Percentiles rank a stretch among this genome's conserved stretches.
Evolutionary conservation across 1,284 basidiomycete species (phyloP).

Genomic region (Leccinum cinnamomeum): DNA sequence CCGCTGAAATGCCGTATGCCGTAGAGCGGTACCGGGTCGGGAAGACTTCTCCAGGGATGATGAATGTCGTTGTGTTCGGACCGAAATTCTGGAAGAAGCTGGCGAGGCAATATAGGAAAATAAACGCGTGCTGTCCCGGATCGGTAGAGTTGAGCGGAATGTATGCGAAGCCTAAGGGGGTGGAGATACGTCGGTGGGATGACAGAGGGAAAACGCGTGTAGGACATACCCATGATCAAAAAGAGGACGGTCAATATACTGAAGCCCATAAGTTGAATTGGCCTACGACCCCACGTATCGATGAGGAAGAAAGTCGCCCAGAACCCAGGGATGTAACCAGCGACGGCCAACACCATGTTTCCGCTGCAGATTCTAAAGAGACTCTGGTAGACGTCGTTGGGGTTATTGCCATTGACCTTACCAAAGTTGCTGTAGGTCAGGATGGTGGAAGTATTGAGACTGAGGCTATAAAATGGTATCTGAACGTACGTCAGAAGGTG

Average conservation of each 20-base stretch:
- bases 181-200: not conserved
- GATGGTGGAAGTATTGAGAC: slow-evolving; percentile 56
- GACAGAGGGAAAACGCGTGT: not conserved
- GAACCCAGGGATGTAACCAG: slow-evolving; percentile 55
- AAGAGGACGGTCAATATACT: slow-evolving; percentile 52
- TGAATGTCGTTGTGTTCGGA: slow-evolving; percentile 73
- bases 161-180: slow-evolving; percentile 53
- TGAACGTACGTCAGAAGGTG: slow-evolving; percentile 32
- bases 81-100: slow-evolving; percentile 61
- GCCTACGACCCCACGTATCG: slow-evolving; percentile 52
- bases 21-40: slow-evolving; percentile 74
- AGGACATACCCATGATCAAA: slow-evolving; percentile 44
- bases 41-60: slow-evolving; percentile 73
- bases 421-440: slow-evolving; percentile 35
- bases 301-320: slow-evolving; percentile 49
- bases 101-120: slow-evolving; percentile 62
- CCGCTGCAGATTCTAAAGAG: slow-evolving; percentile 36
- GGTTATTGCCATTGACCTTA: slow-evolving; percentile 17
- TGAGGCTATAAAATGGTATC: slow-evolving; percentile 62
- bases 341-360: slow-evolving; percentile 49
- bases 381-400: slow-evolving; percentile 32
- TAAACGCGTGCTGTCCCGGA: slow-evolving; percentile 47
- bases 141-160: slow-evolving; percentile 48
- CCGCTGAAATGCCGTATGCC: slow-evolving; percentile 71
- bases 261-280: slow-evolving; percentile 64